These are phyloP conservation scores for Claviceps spartinae DNA, from an alignment of 2,329 filamentous ascomycete genomes.

Conservation along the genomic window DNA sequence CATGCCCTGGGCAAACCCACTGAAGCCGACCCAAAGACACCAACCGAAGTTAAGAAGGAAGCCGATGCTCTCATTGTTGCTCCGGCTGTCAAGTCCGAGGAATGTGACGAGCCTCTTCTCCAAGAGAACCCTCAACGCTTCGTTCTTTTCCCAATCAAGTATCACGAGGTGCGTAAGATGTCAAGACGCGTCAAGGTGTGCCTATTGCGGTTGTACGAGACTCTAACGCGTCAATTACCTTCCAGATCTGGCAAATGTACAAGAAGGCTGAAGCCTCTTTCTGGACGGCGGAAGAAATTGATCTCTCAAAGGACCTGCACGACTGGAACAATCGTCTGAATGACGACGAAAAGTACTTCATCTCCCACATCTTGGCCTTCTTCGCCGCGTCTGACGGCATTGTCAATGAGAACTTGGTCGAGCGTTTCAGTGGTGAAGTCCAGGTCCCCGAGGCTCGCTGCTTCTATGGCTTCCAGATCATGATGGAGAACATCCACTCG, in stretches of 20 bases:
- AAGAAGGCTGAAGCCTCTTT: conserved; percentile 99
- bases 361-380: conserved; percentile 97
- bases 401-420: conserved; percentile 97
- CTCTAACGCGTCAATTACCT: conserved; percentile 3
- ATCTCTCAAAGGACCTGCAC: conserved; percentile 95
- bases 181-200: conserved; percentile 55
- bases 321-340: conserved; percentile 98
- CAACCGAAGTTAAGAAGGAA: conserved; percentile 26
- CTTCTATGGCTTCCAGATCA: conserved; percentile 99
- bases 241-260: conserved; percentile 99
- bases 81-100: conserved; percentile 47
- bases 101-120: conserved; percentile 78
- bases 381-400: conserved; percentile 98
- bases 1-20: conserved; percentile 40
- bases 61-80: conserved; percentile 27
- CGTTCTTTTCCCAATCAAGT: conserved; percentile 97
- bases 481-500: conserved; percentile 99
- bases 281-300: conserved; percentile 99
- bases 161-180: conserved; percentile 77
- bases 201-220: background rate
- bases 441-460: conserved; percentile 96
- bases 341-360: conserved; percentile 94
- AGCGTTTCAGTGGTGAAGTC: conserved; percentile 94
- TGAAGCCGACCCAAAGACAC: conserved; percentile 47
- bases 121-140: conserved; percentile 94